Base-by-base conservation (phyloP, 1,284 basidiomycete genomes). In the Tremellales sp. region DNA sequence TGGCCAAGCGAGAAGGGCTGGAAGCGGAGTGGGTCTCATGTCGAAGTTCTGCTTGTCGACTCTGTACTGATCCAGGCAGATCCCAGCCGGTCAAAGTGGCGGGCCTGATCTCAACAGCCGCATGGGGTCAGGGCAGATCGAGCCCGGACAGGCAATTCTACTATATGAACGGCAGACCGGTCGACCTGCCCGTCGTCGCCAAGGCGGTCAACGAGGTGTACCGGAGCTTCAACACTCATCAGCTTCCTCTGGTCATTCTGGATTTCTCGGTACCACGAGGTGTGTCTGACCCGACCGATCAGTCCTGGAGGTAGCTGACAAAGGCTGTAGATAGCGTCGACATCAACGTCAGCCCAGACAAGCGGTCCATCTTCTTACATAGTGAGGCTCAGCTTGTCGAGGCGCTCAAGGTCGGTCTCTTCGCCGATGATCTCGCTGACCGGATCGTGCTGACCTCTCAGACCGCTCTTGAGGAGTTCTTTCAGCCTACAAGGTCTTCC, bases 291-390 rank as follows among this genome's bases (percentile, higher is more conserved):
- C 8, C 29, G n/a, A n/a, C n/a, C n/a, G n/a, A n/a, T n/a, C 12
- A 17, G 31, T 23, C 27, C 4, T 33, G 23, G n/a, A 36, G 19
- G 8, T 8, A 15, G 43, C 48, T 55, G 48, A 57, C 44, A 19
- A 45, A n/a, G n/a, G n/a, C 49, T 29, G 15, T 41, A 90, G 89
- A 87, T 53, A 79, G 84, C 1, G 91, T 87, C 62, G 96, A 99
- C 66, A 84, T 98, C 67, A 99, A 98, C 62, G 88, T 98, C 54
- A 91, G 85, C 58, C 94, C 96, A 0, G 96, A 98, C 75, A 99
- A 98, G 69, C 81, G 96, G 4, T 96, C 90, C 0, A 87, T 99
- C 31, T 85, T 97, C 48, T 70, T 98, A 10, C 92, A 97, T 65
- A 85, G 85, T 67, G 96, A 99, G 69, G 79, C 79, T 4, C 86